Base-by-base conservation (phyloP, 2,329 filamentous ascomycete species). In the Cadophora gregata region DNA sequence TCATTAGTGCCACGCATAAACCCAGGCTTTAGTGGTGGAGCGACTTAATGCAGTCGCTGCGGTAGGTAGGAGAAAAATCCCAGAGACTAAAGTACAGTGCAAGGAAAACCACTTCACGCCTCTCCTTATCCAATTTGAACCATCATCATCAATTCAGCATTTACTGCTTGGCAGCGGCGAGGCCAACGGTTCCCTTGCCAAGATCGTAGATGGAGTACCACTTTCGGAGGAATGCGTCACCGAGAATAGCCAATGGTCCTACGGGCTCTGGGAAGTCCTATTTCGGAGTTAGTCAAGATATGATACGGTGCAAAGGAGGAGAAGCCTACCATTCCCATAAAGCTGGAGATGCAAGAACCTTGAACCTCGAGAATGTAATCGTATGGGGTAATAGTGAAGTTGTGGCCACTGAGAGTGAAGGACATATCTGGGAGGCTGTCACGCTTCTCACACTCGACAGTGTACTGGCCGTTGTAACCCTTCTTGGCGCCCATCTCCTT, bases 191-290 rank as follows among this genome's bases (percentile, higher is more conserved):
- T 78, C 90, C 86, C 84, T 92, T 94, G 79, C 92, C 94, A 68
- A 97, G 86, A 81, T 99, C 93, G 79, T 99, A 99, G 78, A 99
- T 91, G 71, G 93, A 97, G 88, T 98, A 98, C 86, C 90, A 96
- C 79, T 86, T 91, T 81, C 93, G 89, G 78, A 91, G 84, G 86
- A 91, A 92, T 59, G 89, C 92, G 80, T 97, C 93, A 76, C 96
- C 96, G 29, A 99, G 89, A 72, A 99, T 99, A 69, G 93, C 94
- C 71, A 99, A 88, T 73, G 96, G 96, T 56, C 96, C 95, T 67
- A 91, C 90, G 47, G 93, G 93, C 77, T 90, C 91, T 65, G 93
- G 91, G 79, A 86, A 73, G 80, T 94, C 96, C 74, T 75, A 55
- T 1, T 12, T 56, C 88, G 97, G 94, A 74, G 93, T 93, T 88